These are phyloP conservation scores for Aspergillus sojae DNA, from an alignment of 2,329 filamentous ascomycete genomes.

Conservation along the genomic window DNA sequence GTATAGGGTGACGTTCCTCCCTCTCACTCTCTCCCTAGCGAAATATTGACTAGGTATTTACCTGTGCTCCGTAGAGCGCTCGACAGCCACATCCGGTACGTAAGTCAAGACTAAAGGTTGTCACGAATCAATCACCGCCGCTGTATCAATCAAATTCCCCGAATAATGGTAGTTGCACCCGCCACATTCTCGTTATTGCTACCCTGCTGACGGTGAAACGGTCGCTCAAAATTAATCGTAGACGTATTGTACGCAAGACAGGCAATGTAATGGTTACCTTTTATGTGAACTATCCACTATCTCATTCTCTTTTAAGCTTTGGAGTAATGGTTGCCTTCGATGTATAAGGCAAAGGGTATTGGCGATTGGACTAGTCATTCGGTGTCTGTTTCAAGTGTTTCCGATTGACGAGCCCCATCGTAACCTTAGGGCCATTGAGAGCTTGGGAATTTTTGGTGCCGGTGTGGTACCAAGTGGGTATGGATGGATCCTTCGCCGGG, in stretches of 20 bases:
- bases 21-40: not conserved
- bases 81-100: not conserved
- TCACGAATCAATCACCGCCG: not conserved
- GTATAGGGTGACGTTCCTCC: too few species aligned
- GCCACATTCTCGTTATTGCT: not conserved
- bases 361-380: not conserved
- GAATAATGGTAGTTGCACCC: not conserved
- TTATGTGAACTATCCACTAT: not conserved
- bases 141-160: not conserved
- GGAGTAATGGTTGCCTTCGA: not conserved
- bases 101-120: not conserved
- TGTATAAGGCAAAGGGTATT: not conserved
- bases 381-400: conserved; percentile 7
- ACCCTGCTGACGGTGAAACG: not conserved
- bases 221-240: not conserved
- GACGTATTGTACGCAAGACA: not conserved
- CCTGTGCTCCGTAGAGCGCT: not conserved
- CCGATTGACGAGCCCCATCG: conserved; percentile 12
- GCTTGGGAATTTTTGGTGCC: not conserved
- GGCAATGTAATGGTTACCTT: not conserved
- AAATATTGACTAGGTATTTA: not conserved
- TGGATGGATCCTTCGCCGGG: conserved; percentile 6
- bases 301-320: not conserved
- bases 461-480: conserved; percentile 4
- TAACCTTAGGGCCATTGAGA: conserved; percentile 7